Evolutionary conservation across 441 rosid species (phyloP).

Genomic region (Flueggea neowawraea): DNA sequence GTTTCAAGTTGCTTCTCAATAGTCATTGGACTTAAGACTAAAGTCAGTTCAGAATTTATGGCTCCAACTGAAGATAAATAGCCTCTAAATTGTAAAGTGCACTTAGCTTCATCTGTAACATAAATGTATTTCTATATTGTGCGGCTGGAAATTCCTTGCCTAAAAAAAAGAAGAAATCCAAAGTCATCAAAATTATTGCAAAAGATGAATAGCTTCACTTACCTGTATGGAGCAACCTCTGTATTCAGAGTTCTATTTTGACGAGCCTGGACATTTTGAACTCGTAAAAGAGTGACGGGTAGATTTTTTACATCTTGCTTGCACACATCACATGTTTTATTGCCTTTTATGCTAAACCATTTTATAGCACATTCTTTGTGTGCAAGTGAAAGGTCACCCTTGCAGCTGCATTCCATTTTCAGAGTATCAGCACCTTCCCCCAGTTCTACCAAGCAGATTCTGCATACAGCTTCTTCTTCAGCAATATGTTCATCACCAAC

Average conservation of each 20-base stretch:
- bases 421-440: constrained; percentile 70
- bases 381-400: constrained; percentile 73
- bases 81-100: too few species aligned
- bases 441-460: constrained; percentile 66
- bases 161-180: too few species aligned
- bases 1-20: too few species aligned
- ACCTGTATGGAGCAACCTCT: constrained; percentile 49
- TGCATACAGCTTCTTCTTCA: constrained; percentile 76
- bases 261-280: constrained; percentile 42
- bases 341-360: constrained; percentile 88
- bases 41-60: too few species aligned
- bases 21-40: too few species aligned
- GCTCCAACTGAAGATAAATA: too few species aligned
- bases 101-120: background rate
- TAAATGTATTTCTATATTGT: too few species aligned
- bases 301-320: constrained; percentile 69
- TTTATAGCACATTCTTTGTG: constrained; percentile 76
- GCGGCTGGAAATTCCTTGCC: too few species aligned
- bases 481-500: constrained; percentile 59
- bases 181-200: constrained; percentile 2
- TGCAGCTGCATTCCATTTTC: constrained; percentile 88
- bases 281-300: constrained; percentile 70
- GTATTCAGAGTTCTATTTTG: constrained; percentile 28
- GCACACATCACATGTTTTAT: constrained; percentile 80
- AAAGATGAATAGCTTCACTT: constrained; percentile 14